Conservation (phyloP, 305 asterid species). For the Fraxinus sp. region DNA sequence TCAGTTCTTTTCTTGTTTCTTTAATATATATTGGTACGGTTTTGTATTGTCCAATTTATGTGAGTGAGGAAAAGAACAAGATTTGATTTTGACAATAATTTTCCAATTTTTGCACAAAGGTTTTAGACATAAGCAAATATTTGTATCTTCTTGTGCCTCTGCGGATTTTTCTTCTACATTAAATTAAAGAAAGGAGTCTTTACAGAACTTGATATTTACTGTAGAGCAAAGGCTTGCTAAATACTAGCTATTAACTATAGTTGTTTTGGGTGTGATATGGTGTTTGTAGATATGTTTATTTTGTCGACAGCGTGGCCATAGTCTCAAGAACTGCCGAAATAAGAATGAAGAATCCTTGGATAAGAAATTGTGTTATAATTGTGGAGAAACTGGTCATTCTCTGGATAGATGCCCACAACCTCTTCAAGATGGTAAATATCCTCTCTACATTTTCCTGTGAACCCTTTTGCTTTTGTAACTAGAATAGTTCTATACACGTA, state of each 20-base stretch:
- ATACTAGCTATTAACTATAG: not conserved
- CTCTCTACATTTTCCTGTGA: not conserved
- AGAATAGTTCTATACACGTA: not conserved
- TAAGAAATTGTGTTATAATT: conserved; percentile 69
- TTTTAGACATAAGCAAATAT: not conserved
- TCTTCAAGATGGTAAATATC: conserved; percentile 69
- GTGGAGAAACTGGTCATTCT: conserved; percentile 84
- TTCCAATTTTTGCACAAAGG: not conserved
- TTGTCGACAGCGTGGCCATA: conserved; percentile 79
- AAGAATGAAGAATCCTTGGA: conserved; percentile 43
- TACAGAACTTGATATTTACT: conserved; percentile 1
- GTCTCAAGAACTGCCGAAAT: conserved; percentile 76
- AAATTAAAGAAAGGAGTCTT: not conserved
- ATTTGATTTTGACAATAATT: not conserved
- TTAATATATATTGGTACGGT: not conserved
- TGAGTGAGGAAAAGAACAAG: not conserved
- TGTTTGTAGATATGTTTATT: conserved; percentile 66
- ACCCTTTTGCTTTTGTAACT: not conserved
- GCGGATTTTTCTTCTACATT: not conserved
- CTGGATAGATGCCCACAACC: conserved; percentile 63
- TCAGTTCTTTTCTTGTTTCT: not conserved
- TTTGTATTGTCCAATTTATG: not conserved
- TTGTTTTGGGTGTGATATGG: conserved; percentile 9
- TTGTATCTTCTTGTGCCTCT: not conserved
- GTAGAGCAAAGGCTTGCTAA: not conserved